Conservation (phyloP, 2,329 filamentous ascomycete species). For the Botrytis elliptica region DNA sequence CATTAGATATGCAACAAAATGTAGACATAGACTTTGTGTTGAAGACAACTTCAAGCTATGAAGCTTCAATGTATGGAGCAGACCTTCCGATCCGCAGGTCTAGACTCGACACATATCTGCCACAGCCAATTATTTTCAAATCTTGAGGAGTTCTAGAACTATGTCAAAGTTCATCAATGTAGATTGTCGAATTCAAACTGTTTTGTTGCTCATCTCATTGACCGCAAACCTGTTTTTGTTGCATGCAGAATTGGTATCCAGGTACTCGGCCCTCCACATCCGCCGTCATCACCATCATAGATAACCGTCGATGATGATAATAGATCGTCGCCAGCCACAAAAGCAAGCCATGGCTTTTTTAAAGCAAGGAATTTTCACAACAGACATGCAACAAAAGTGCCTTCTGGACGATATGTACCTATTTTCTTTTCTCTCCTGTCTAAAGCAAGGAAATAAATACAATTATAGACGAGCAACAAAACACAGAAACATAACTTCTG, state of each 20-base stretch:
- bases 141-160: not conserved
- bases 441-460: not conserved
- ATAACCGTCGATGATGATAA: not conserved
- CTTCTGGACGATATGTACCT: not conserved
- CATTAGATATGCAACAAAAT: conserved; percentile 5
- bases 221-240: conserved; percentile 10
- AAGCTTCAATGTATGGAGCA: not conserved
- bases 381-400: not conserved
- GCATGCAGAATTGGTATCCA: not conserved
- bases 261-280: not conserved
- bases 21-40: not conserved
- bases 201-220: conserved; percentile 12
- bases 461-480: not conserved
- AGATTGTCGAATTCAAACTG: not conserved
- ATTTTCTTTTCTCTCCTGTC: not conserved
- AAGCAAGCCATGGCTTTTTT: not conserved
- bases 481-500: not conserved
- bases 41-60: not conserved
- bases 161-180: not conserved
- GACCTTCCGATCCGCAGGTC: not conserved
- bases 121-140: not conserved
- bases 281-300: not conserved
- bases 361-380: not conserved
- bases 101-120: not conserved
- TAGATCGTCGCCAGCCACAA: not conserved